Evolutionary conservation across 768 basidiomycete species (phyloP).

Genomic region (Tulasnella sp.): DNA sequence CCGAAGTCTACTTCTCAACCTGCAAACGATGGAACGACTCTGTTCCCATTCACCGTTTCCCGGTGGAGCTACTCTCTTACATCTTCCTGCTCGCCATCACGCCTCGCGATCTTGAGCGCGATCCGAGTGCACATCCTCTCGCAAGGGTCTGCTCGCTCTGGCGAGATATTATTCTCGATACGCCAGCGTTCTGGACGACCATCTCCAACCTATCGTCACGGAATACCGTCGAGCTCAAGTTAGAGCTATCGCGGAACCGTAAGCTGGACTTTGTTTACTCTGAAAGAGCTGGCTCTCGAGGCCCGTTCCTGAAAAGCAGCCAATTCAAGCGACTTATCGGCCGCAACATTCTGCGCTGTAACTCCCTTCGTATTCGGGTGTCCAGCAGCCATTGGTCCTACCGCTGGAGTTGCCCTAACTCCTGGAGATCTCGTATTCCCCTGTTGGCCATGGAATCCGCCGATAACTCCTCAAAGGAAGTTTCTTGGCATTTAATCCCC

Average conservation of each 20-base stretch:
- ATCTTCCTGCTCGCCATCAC: neutral
- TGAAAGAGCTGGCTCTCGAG: too few relatives aligned
- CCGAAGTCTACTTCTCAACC: neutral
- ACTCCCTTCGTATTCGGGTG: neutral
- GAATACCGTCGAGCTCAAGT: neutral
- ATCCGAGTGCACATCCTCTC: neutral
- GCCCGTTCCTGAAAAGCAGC: neutral
- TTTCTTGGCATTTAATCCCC: too few relatives aligned
- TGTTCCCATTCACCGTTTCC: neutral
- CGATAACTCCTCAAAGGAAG: too few relatives aligned
- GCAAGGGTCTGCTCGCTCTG: neutral
- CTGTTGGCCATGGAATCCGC: too few relatives aligned
- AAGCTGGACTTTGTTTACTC: neutral
- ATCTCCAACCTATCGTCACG: neutral
- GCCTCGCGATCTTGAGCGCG: neutral
- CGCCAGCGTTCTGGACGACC: neutral
- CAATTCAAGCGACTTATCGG: neutral
- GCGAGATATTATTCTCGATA: neutral
- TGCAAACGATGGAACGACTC: neutral
- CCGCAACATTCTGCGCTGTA: neutral
- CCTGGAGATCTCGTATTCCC: too few relatives aligned
- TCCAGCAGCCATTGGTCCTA: neutral
- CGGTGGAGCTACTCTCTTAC: neutral
- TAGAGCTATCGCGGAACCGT: neutral
- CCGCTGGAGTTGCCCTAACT: too few relatives aligned